Conservation (phyloP, 2,329 filamentous ascomycete species). For the Colletotrichum australisinense region DNA sequence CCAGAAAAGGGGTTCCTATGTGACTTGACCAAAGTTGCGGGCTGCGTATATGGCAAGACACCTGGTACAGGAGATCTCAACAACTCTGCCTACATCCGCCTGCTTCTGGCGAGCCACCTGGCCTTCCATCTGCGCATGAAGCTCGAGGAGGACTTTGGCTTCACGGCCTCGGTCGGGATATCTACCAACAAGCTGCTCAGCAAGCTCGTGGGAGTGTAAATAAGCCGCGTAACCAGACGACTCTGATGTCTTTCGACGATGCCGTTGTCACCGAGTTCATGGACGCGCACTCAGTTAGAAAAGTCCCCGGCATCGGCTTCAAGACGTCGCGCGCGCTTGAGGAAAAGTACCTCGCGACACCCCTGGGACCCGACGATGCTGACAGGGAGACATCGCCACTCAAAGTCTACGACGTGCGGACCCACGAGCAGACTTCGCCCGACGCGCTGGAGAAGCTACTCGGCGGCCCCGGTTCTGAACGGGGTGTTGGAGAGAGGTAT, state of each 20-base stretch:
- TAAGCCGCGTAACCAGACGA: slow-evolving; percentile 91
- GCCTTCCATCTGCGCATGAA: slow-evolving; percentile 78
- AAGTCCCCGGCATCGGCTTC: slow-evolving; percentile 87
- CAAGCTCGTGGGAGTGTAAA: slow-evolving; percentile 85
- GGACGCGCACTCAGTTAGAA: slow-evolving; percentile 79
- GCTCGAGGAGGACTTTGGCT: slow-evolving; percentile 81
- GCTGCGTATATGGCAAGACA: slow-evolving; percentile 60
- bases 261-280: slow-evolving; percentile 74
- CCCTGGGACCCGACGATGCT: slow-evolving; percentile 16
- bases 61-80: slow-evolving; percentile 41
- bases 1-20: slow-evolving; percentile 85
- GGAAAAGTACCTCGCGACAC: slow-evolving; percentile 37
- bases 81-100: slow-evolving; percentile 63
- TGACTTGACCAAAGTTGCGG: slow-evolving; percentile 76
- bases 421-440: slow-evolving; percentile 71
- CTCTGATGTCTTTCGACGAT: slow-evolving; percentile 75
- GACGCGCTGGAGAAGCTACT: slow-evolving; percentile 76
- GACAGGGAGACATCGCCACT: slow-evolving; percentile 52
- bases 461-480: slow-evolving; percentile 75
- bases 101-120: slow-evolving; percentile 84
- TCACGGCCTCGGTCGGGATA: slow-evolving; percentile 89
- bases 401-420: slow-evolving; percentile 74
- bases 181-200: slow-evolving; percentile 88
- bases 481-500: slow-evolving; percentile 80
- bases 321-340: slow-evolving; percentile 70